phyloP scores from a whole-genome alignment of 169 alveolate genomes.

The Amoebophrya sp. region DNA sequence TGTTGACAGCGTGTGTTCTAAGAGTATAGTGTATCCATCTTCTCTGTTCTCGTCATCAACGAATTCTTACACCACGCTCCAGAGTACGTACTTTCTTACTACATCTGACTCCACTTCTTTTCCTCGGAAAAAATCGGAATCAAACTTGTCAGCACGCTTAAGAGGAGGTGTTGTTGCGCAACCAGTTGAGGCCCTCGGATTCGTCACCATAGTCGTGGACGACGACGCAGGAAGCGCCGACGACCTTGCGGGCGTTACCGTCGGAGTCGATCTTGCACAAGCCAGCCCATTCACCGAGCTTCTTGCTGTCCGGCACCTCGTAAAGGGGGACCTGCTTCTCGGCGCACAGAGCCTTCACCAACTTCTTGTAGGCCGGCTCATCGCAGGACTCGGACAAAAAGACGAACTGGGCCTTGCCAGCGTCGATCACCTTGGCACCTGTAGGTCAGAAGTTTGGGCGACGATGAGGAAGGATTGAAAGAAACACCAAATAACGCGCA shows the following conservation, averaged over 20 bases:
- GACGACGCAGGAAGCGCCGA: constrained; percentile 92
- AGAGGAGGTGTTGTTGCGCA: constrained; percentile 77
- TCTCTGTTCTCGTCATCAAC: no score
- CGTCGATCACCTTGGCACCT: constrained; percentile 76
- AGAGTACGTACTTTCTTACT: no score
- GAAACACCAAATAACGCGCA: no score
- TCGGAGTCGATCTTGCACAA: constrained; percentile 84
- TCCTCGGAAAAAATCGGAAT: no score
- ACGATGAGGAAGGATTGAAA: no score
- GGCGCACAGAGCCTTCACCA: constrained; percentile 57
- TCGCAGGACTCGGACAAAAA: constrained; percentile 82
- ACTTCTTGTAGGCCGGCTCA: constrained; percentile 86
- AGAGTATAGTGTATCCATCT: no score
- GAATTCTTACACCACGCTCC: no score
- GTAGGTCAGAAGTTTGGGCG: background rate
- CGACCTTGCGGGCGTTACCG: constrained; percentile 85
- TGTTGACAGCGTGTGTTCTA: no score
- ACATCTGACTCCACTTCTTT: no score
- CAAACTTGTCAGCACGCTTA: no score
- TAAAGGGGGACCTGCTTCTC: constrained; percentile 84
- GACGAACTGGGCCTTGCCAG: constrained; percentile 84
- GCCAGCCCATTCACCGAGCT: constrained; percentile 94
- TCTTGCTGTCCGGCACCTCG: constrained; percentile 81
- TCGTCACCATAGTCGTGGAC: constrained; percentile 89
- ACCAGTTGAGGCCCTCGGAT: constrained; percentile 80